Base-by-base conservation (phyloP, 2,329 filamentous ascomycete genomes). In the Lasiodiplodia theobromae region DNA sequence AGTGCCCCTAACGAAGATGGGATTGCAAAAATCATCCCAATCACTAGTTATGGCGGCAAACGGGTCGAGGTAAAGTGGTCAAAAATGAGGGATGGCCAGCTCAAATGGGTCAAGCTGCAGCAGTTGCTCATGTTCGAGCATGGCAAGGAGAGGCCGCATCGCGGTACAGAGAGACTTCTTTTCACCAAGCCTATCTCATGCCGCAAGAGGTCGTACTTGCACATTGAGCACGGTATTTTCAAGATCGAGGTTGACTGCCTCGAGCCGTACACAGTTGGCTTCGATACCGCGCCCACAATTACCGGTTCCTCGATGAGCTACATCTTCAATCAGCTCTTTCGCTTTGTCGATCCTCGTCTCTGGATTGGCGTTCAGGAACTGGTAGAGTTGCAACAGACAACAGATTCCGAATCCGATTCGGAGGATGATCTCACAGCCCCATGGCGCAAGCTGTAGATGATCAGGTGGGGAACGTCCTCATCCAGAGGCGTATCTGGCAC, bases 121-220 rank as follows among this genome's bases (percentile, higher is more conserved):
- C 52, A 51, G 25, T 38, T 38, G 5, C 52, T 47, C 25, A 21
- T 57, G 38, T n/a, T 67, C 12, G 64, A 51, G 21, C 11, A 63
- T 10, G 44, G 44, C 25, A 7, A 14, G 14, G 58, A 63, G 58
- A 10, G 21, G 21, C 37, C 58, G 58, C 58, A 63, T 25, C 2
- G 21, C 4, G 58, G 58, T 11, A 63, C 58, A 3, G 28, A 28
- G 10, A 28, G 8, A n/a, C 58, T 63, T n/a, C 11, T 23, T 12
- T 52, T 63, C 44, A 52, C 44, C 10, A 18, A 38, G 58, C 25
- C 8, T 12, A 4, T n/a, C 38, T 3, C 2, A 3, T 52, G 44
- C 58, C 58, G 44, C 40, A 67, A 51, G 53, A 56, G 64, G 31
- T 49, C 52, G 11, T 67, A 67, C 52, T 12, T 67, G 49, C 4